Conservation (phyloP, 192 early-diverging fungal species). For the Coemansia sp. region DNA sequence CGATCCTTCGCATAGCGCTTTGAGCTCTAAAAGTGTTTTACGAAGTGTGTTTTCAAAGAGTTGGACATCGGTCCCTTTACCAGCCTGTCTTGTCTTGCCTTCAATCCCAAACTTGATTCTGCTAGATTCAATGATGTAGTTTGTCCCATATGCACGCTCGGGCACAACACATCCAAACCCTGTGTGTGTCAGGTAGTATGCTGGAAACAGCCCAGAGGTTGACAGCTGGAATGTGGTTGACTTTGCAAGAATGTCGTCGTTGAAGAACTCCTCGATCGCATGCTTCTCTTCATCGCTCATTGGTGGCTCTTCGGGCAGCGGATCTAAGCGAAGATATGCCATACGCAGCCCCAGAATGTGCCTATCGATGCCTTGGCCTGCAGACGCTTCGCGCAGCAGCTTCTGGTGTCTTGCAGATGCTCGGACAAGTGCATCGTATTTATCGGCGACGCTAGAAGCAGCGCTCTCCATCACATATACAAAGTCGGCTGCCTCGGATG, state of each 20-base stretch:
- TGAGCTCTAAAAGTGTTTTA: constrained; percentile 24
- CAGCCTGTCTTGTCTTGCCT: constrained; percentile 56
- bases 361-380: constrained; percentile 79
- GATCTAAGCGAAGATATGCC: constrained; percentile 56
- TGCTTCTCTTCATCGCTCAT: constrained; percentile 15
- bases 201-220: constrained; percentile 75
- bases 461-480: constrained; percentile 63
- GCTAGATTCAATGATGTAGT: constrained; percentile 69
- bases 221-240: constrained; percentile 71
- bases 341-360: constrained; percentile 79
- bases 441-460: constrained; percentile 22
- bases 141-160: constrained; percentile 81
- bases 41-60: constrained; percentile 22
- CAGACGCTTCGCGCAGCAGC: constrained; percentile 59
- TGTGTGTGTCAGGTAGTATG: constrained; percentile 65
- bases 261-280: constrained; percentile 49
- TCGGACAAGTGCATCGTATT: constrained; percentile 58
- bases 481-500: constrained; percentile 68
- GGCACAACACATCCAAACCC: constrained; percentile 81
- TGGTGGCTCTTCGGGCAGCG: constrained; percentile 27
- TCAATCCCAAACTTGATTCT: constrained; percentile 81
- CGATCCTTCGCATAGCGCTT: constrained; percentile 19
- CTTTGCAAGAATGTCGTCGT: constrained; percentile 69
- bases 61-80: constrained; percentile 26
- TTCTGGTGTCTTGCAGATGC: constrained; percentile 78